These are phyloP conservation scores for Suillus placidus DNA, from an alignment of 768 basidiomycete species.

Conservation along the genomic window DNA sequence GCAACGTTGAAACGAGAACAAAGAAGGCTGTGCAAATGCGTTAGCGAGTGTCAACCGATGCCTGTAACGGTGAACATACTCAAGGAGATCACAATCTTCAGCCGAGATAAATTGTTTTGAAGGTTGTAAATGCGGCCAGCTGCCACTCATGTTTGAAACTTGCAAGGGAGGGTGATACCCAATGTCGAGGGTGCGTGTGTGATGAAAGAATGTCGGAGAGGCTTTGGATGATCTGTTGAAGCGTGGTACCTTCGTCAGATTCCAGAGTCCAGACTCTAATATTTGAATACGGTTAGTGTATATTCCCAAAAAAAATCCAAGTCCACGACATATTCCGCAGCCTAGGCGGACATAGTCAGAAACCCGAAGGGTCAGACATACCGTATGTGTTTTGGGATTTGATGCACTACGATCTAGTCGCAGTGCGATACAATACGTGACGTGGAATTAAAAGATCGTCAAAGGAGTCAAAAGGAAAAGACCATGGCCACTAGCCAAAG, in stretches of 20 bases:
- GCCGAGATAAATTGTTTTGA: conserved; percentile 20
- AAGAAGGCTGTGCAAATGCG: conserved; percentile 27
- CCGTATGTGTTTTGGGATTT: conserved; percentile 26
- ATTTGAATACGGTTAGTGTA: conserved; percentile 19
- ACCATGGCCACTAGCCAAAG: conserved; percentile 23
- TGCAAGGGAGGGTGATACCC: conserved; percentile 22
- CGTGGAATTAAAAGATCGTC: conserved; percentile 12
- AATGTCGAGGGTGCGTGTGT: conserved; percentile 15
- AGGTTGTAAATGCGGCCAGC: conserved; percentile 28
- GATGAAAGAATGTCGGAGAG: conserved; percentile 13
- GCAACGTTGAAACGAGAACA: conserved; percentile 39
- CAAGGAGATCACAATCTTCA: conserved; percentile 30
- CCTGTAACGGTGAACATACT: conserved; percentile 20
- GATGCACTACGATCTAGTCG: conserved; percentile 3
- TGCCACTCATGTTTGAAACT: conserved; percentile 17
- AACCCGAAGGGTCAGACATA: conserved; percentile 19
- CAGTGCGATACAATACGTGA: conserved; percentile 3
- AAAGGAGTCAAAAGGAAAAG: conserved; percentile 13
- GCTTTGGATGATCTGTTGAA: conserved; percentile 17
- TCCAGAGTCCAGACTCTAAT: conserved; percentile 22
- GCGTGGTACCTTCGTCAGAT: conserved; percentile 21
- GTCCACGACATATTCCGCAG: conserved; percentile 9
- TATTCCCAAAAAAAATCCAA: conserved; percentile 2
- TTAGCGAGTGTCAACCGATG: conserved; percentile 7
- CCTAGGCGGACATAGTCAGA: conserved; percentile 7